A percentile compares a stretch with the other conserved stretches of the same genome.
These are phyloP conservation scores for Fistulinella prunicolor DNA, from an alignment of 768 basidiomycete species.

Conservation along the genomic window DNA sequence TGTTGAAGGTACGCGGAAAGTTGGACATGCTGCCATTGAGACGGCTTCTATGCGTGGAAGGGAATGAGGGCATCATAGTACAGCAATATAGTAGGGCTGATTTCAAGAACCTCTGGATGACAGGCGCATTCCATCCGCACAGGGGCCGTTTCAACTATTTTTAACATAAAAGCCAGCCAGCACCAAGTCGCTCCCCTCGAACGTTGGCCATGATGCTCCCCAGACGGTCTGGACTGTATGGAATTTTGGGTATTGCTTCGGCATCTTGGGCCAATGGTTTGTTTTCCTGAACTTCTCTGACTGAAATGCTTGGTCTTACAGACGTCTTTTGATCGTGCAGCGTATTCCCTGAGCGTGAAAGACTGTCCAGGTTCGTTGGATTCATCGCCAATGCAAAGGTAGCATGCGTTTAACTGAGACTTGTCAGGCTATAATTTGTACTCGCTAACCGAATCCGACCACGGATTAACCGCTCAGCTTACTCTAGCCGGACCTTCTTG, in stretches of 20 bases:
- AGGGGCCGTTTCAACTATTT: no score
- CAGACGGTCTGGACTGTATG: neutral
- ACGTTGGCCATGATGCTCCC: neutral
- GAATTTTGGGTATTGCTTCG: neutral
- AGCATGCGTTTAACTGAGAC: neutral
- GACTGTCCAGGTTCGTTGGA: slow-evolving; percentile 25
- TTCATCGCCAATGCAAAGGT: neutral
- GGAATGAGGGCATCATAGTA: no score
- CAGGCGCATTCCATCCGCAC: no score
- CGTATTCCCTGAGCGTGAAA: slow-evolving; percentile 27
- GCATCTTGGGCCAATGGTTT: neutral
- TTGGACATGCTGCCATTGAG: no score
- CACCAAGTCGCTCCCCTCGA: neutral
- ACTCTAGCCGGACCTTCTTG: slow-evolving; percentile 53
- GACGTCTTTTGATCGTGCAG: neutral
- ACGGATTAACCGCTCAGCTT: slow-evolving; percentile 53
- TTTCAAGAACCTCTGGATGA: no score
- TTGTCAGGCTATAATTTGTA: slow-evolving; percentile 50
- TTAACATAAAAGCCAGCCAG: neutral
- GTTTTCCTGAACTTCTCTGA: neutral
- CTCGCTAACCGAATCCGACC: slow-evolving; percentile 38
- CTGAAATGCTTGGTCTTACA: neutral
- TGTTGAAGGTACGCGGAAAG: no score
- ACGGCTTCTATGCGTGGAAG: no score
- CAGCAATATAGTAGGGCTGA: no score